Evolutionary conservation across 345 rosid species (phyloP).

Genomic region (Physaria fendleri): DNA sequence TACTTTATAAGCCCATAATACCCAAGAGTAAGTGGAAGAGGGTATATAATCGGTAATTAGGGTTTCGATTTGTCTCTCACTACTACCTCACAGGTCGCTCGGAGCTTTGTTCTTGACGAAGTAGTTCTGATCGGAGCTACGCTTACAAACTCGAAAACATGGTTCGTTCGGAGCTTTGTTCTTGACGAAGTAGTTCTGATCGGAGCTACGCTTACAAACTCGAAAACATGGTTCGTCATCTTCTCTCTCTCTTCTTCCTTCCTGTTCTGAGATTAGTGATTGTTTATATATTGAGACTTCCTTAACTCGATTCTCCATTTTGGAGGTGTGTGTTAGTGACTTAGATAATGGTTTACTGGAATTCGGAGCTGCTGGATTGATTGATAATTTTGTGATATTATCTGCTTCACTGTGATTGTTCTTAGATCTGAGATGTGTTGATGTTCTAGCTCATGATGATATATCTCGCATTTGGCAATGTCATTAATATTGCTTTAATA

Average conservation of each 20-base stretch:
- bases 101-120: not conserved
- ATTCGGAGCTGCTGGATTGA: not conserved
- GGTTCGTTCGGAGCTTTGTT: conserved; percentile 16
- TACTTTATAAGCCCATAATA: not conserved
- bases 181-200: not conserved
- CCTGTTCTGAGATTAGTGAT: not conserved
- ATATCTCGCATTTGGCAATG: not conserved
- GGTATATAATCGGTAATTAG: conserved; percentile 18
- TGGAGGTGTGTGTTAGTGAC: not conserved
- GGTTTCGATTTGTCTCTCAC: conserved; percentile 18
- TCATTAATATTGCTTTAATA: not conserved
- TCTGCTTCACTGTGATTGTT: not conserved
- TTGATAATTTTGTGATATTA: not conserved
- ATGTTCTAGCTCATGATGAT: not conserved
- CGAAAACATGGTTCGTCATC: conserved; percentile 19
- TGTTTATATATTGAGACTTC: not conserved
- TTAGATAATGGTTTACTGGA: not conserved
- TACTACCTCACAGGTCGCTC: not conserved
- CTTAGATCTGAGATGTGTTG: conserved; percentile 21
- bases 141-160: not conserved
- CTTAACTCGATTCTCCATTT: not conserved
- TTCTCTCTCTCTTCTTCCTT: not conserved
- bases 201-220: not conserved
- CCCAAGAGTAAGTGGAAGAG: not conserved
- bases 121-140: conserved; percentile 6